Evolutionary conservation across 1,284 basidiomycete species (phyloP).

Genomic region (Limonomyces culmigenus): DNA sequence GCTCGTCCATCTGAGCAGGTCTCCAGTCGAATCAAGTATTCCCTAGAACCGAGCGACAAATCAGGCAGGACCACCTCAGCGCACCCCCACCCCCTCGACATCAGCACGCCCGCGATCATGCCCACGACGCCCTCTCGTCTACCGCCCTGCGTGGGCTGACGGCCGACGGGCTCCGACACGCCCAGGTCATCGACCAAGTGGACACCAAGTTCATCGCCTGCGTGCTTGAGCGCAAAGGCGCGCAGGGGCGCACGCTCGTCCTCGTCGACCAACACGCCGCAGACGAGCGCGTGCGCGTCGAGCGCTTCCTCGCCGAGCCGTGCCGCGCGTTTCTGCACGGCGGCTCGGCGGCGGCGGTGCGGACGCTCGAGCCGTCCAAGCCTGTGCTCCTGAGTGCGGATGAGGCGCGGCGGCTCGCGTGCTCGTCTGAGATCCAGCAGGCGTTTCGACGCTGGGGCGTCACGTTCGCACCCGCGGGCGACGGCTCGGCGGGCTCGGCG

Average conservation of each 20-base stretch:
- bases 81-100: no score
- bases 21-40: no score
- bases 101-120: no score
- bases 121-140: no score
- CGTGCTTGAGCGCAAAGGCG: constrained; percentile 16
- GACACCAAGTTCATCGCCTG: constrained; percentile 84
- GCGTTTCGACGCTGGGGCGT: constrained; percentile 65
- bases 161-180: background rate
- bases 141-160: no score
- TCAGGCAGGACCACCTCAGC: no score
- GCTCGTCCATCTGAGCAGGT: no score
- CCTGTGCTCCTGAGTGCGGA: constrained; percentile 45
- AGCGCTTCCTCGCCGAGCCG: constrained; percentile 58
- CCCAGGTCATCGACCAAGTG: constrained; percentile 74
- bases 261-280: constrained; percentile 93
- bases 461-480: constrained; percentile 24
- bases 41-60: no score
- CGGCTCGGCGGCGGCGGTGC: constrained; percentile 19
- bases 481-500: background rate
- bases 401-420: constrained; percentile 35
- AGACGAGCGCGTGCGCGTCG: constrained; percentile 82
- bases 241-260: constrained; percentile 29
- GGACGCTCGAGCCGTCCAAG: constrained; percentile 28
- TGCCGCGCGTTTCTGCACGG: constrained; percentile 43
- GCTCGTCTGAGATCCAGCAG: constrained; percentile 21